Base-by-base conservation (phyloP, 2,329 filamentous ascomycete species). In the Sclerotinia sclerotiorum region DNA sequence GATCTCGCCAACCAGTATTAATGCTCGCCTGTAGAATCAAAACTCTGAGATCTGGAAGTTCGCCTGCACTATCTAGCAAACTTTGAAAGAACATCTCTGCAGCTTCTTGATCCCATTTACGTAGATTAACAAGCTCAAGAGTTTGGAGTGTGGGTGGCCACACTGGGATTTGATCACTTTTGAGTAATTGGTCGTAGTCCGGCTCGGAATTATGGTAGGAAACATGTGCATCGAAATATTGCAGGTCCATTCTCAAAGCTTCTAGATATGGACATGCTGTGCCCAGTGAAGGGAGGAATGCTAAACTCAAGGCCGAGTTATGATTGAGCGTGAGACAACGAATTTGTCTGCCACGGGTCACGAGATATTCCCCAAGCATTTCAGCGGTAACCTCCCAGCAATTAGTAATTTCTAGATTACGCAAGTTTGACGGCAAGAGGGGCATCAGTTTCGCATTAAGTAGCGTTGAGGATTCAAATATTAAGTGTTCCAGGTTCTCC, bases 41-140 rank as follows among this genome's bases (percentile, higher is more conserved):
- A 55, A 84, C 83, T 11, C 93, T 88, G 32, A 98, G 84, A 69
- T 87, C 81, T 0, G 84, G 86, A 29, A 98, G 78, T 3, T 84
- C 79, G 1, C 84, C 81, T 0, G 93, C 92, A 62, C 86, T 87
- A 69, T 93, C 84, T 29, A 94, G 85, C 2, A 98, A 82, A 21
- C 92, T 95, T 52, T 86, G 84, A 73, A 97, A 91, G 73, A 97
- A 92, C 68, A 87, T 88, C 73, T 91, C 87, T 0, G 93, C 93
- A 0, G 88, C 87, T 46, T 85, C 83, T 0, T 86, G 83, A 17
- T 85, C 84, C 88, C 90, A 94, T 72, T 92, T 90, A 48, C 92
- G 87, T 70, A 97, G 84, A 70, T 95, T 88, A 54, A 90, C 84
- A 68, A 97, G 83, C 76, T 94, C 90, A 57, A 98, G 83, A 3